These are phyloP conservation scores for Hirsutella minnesotensis DNA, from an alignment of 2,329 filamentous ascomycete genomes.

Conservation along the genomic window DNA sequence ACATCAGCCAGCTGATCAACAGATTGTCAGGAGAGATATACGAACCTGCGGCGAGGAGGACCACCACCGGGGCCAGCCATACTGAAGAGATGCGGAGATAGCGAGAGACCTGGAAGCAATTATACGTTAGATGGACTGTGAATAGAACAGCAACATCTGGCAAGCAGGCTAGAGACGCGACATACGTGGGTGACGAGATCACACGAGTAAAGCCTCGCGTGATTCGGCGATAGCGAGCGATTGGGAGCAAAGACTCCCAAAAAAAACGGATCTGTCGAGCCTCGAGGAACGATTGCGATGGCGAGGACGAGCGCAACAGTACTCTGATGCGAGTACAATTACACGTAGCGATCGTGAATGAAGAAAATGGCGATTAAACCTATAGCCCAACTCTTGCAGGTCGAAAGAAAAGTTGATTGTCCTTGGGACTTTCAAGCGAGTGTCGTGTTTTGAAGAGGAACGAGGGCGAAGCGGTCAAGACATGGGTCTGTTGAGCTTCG, in stretches of 20 bases:
- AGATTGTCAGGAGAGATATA: not conserved
- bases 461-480: not conserved
- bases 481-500: not conserved
- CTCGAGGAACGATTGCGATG: not conserved
- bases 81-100: slow-evolving; percentile 14
- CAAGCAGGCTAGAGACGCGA: not conserved
- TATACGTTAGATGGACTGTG: slow-evolving; percentile 12
- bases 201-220: not conserved
- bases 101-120: slow-evolving; percentile 3
- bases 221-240: not conserved
- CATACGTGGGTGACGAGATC: not conserved
- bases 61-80: slow-evolving; percentile 95
- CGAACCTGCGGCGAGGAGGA: slow-evolving; percentile 62
- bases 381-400: not conserved
- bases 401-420: not conserved
- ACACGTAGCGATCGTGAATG: not conserved
- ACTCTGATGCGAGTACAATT: no score
- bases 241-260: not conserved
- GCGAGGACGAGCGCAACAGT: not conserved
- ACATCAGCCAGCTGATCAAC: not conserved
- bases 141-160: no score
- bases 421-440: not conserved
- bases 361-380: not conserved
- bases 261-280: not conserved
- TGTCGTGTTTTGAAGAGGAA: not conserved